phyloP scores from a whole-genome alignment of 345 rosid species.

The Heritiera littoralis region DNA sequence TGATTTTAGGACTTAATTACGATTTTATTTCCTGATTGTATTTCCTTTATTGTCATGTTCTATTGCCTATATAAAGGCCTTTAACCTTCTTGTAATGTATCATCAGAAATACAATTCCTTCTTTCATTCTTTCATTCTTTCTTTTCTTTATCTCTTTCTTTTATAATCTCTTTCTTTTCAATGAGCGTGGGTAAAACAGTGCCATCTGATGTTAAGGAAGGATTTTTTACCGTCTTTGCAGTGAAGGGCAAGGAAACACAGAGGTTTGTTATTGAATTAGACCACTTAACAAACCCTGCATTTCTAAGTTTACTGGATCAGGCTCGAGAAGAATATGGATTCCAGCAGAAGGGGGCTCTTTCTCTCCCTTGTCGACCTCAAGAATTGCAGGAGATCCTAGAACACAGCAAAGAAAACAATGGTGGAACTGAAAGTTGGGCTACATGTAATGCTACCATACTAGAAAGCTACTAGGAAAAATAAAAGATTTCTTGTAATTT shows the following conservation, averaged over 20 bases:
- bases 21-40: too few species aligned
- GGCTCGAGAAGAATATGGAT: slow-evolving; percentile 36
- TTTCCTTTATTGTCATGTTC: too few species aligned
- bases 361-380: slow-evolving; percentile 37
- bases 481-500: background rate
- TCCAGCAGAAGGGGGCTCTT: slow-evolving; percentile 35
- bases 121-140: too few species aligned
- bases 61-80: too few species aligned
- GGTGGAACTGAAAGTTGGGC: background rate
- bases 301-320: slow-evolving; percentile 8
- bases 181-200: background rate
- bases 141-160: too few species aligned
- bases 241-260: background rate
- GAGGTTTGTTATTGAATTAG: background rate
- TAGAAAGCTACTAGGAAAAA: slow-evolving; percentile 3
- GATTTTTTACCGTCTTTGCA: background rate
- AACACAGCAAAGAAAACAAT: background rate
- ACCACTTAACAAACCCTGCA: background rate
- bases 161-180: too few species aligned
- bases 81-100: too few species aligned
- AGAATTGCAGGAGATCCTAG: slow-evolving; percentile 31
- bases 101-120: too few species aligned
- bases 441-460: background rate
- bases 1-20: too few species aligned
- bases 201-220: background rate